Evolutionary conservation across 2,329 filamentous ascomycete genomes (phyloP), one percentile per base, ranked within the genome.

Genomic region (Fusarium solani-melongenae): DNA sequence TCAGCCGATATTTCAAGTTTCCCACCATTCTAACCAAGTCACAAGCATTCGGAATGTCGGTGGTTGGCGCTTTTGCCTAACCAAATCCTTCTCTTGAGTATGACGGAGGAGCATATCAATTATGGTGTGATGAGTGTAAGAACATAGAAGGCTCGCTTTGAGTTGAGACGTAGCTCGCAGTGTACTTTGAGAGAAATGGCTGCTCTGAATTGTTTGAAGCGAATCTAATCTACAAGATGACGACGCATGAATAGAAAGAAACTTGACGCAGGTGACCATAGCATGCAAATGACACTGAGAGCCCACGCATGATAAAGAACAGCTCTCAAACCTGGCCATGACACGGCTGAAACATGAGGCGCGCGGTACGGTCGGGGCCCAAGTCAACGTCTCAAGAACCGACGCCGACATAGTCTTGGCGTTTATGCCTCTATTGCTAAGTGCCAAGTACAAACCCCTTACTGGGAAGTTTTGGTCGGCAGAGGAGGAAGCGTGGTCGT

Each of bases 51-150:
- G 71, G 71, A 33, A 73, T 73, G 71, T 73, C 71, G 3, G 64
- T 73, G 7, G 71, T 73, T 14, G 71, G 71, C 36, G 71, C 71
- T 11, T 73, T 73, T 38, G 71, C 71, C 51, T 73, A 71, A 11
- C 6, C 4, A 14, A 31, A 31, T 8, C 5, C 8, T 31, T 31
- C 7, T 31, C n/a, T 6, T 12, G 27, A 31, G 12, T 20, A 11
- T 20, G 27, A 51, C 12, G 27, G 11, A 20, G 17, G 2, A 9
- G 11, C 17, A 20, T 31, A 10, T 53, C 17, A n/a, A 53, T 31
- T 6, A 53, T 31, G 27, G 49, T 53, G 17, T 53, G 10, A 53
- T 53, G 49, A 31, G 11, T 53, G 20, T 53, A n/a, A 31, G 49
- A 49, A 49, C 15, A 53, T 20, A 20, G 49, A 31, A 14, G 17